These are phyloP conservation scores for Talaromyces sp. DNA, from an alignment of 2,329 filamentous ascomycete genomes.

Conservation along the genomic window DNA sequence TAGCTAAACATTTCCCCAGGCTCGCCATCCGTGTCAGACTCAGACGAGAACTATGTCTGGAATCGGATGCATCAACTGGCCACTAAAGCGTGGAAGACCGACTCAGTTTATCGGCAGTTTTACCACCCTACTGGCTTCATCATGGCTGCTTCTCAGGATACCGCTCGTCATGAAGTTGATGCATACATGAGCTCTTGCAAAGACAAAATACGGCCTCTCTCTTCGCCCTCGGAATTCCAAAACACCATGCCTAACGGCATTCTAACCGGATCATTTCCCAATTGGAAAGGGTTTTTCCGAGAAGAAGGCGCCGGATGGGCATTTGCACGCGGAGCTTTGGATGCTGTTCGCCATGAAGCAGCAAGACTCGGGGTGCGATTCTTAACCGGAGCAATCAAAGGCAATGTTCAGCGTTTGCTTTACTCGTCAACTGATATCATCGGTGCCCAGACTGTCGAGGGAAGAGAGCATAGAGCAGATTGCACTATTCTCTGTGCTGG, in stretches of 20 bases:
- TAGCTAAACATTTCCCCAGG: neutral
- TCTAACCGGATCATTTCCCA: slow-evolving; percentile 35
- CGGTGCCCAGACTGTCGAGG: slow-evolving; percentile 36
- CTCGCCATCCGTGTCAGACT: neutral
- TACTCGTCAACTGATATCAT: slow-evolving; percentile 30
- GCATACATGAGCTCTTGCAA: slow-evolving; percentile 1
- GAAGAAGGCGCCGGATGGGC: slow-evolving; percentile 48
- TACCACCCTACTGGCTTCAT: slow-evolving; percentile 35
- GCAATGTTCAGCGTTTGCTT: slow-evolving; percentile 33
- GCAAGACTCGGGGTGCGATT: slow-evolving; percentile 42
- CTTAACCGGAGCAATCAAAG: slow-evolving; percentile 35
- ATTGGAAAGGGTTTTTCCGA: slow-evolving; percentile 41
- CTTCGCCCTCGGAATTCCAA: slow-evolving; percentile 40
- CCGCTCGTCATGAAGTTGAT: neutral
- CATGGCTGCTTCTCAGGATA: slow-evolving; percentile 1
- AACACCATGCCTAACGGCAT: slow-evolving; percentile 46
- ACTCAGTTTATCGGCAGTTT: slow-evolving; percentile 34
- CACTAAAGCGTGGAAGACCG: slow-evolving; percentile 33
- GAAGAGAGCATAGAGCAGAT: slow-evolving; percentile 30
- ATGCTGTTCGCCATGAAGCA: slow-evolving; percentile 41
- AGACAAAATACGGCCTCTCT: slow-evolving; percentile 20
- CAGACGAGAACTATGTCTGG: slow-evolving; percentile 6
- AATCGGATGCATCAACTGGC: slow-evolving; percentile 13
- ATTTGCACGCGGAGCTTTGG: slow-evolving; percentile 43
- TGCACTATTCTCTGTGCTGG: slow-evolving; percentile 40